Percentiles rank a stretch among this genome's conserved stretches.
These are phyloP conservation scores for Boletus subluridellus DNA, from an alignment of 1,284 basidiomycete species.

Conservation along the genomic window DNA sequence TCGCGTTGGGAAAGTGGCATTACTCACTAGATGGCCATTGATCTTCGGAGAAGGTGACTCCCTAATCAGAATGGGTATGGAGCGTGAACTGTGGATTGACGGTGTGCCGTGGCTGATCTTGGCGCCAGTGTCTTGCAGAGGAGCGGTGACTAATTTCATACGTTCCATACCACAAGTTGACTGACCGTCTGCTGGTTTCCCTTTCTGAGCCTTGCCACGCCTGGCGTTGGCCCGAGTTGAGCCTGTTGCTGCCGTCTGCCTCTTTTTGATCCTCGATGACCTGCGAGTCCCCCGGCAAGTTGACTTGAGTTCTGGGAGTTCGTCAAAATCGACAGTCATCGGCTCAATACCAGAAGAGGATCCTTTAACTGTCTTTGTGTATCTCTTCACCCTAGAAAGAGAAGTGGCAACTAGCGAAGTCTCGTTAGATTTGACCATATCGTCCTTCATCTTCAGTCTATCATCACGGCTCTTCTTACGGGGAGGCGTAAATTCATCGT, in stretches of 20 bases:
- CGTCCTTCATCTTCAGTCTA: background rate
- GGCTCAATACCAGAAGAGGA: slow-evolving; percentile 8
- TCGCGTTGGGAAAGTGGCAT: background rate
- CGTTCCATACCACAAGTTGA: background rate
- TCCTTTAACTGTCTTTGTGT: slow-evolving; percentile 15
- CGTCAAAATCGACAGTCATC: slow-evolving; percentile 10
- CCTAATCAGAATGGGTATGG: background rate
- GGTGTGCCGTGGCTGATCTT: background rate
- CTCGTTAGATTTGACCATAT: slow-evolving; percentile 2
- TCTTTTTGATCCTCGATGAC: slow-evolving; percentile 22
- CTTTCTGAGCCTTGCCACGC: slow-evolving; percentile 7
- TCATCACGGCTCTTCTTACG: slow-evolving; percentile 25
- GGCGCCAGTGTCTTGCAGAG: background rate
- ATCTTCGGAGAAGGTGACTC: background rate
- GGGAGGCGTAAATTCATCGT: slow-evolving; percentile 20
- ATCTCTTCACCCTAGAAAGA: slow-evolving; percentile 10
- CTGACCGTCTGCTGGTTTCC: slow-evolving; percentile 3
- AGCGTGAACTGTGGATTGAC: background rate
- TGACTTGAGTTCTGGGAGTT: slow-evolving; percentile 9
- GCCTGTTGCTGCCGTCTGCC: background rate
- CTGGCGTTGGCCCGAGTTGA: slow-evolving; percentile 1
- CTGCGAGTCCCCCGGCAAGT: slow-evolving; percentile 16
- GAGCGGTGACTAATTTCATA: background rate
- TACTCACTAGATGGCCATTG: slow-evolving; percentile 13
- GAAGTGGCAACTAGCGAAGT: background rate